A percentile compares a stretch with the other conserved stretches of the same genome.
Evolutionary conservation across 75 land plant species (phyloP).

Genomic region (Selaginella tamariscina): DNA sequence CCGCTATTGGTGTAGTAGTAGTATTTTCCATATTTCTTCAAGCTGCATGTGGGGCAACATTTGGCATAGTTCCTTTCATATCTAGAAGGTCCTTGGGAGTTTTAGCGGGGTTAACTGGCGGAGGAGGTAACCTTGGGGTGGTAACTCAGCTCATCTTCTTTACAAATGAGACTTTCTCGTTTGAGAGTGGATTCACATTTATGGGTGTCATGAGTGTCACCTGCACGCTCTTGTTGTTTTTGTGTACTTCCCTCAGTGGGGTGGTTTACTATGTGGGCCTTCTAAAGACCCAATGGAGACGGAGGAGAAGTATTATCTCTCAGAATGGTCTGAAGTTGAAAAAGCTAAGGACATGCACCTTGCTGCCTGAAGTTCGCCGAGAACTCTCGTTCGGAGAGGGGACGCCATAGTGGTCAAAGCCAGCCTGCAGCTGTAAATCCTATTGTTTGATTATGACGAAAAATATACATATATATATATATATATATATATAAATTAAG

Average conservation of each 20-base stretch:
- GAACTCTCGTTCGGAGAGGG: constrained; percentile 51
- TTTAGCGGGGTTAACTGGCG: constrained; percentile 63
- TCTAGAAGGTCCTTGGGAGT: constrained; percentile 54
- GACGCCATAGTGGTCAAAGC: constrained; percentile 10
- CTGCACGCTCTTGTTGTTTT: constrained; percentile 34
- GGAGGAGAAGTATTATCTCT: constrained; percentile 52
- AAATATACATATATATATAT: too few species aligned
- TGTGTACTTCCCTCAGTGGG: constrained; percentile 80
- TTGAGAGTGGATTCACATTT: constrained; percentile 37
- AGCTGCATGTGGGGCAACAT: constrained; percentile 57
- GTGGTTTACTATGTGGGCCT: constrained; percentile 59
- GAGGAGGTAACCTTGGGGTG: constrained; percentile 55
- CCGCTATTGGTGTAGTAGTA: constrained; percentile 38
- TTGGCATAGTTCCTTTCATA: constrained; percentile 60
- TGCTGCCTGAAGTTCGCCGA: constrained; percentile 53
- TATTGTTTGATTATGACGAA: too few species aligned
- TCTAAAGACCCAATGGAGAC: constrained; percentile 23
- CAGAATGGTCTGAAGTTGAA: constrained; percentile 54
- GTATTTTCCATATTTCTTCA: constrained; percentile 53
- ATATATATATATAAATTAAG: too few species aligned
- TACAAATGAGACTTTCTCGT: constrained; percentile 36
- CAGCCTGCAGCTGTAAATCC: too few species aligned
- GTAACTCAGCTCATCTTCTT: constrained; percentile 63
- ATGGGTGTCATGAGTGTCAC: constrained; percentile 65
- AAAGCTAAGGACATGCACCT: constrained; percentile 36